Percentiles rank a stretch among this genome's conserved stretches.
Evolutionary conservation across 306 rosid species (phyloP).

Genomic region (Trifolium dubium): DNA sequence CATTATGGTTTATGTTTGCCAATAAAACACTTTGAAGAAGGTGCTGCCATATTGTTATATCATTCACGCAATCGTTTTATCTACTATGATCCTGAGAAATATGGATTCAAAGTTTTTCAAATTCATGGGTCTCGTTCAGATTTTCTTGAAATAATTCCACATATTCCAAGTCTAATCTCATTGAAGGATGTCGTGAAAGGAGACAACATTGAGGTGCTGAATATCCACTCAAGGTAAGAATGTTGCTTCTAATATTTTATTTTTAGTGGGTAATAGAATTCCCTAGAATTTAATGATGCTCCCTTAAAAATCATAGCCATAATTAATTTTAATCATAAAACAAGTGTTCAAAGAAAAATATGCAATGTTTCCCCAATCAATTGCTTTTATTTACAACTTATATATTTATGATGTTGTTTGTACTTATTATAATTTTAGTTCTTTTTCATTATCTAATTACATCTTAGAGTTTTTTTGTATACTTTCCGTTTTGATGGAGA

Average conservation of each 20-base stretch:
- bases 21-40: background rate
- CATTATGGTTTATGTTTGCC: background rate
- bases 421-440: constrained; percentile 5
- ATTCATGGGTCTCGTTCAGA: background rate
- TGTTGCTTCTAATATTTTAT: background rate
- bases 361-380: background rate
- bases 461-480: background rate
- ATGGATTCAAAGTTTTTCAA: constrained; percentile 1
- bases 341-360: background rate
- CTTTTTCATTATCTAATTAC: background rate
- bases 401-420: background rate
- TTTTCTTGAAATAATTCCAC: background rate
- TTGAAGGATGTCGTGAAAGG: constrained; percentile 18
- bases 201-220: background rate
- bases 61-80: background rate
- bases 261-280: background rate
- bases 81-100: background rate
- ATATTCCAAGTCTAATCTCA: constrained; percentile 22
- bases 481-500: background rate
- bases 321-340: background rate
- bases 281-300: background rate
- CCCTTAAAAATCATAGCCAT: background rate
- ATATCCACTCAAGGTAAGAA: constrained; percentile 14
- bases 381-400: background rate
- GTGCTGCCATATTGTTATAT: background rate